A percentile compares a stretch with the other conserved stretches of the same genome.
Evolutionary conservation across 2,329 filamentous ascomycete genomes (phyloP).

Genomic region (Alternaria brassicae): DNA sequence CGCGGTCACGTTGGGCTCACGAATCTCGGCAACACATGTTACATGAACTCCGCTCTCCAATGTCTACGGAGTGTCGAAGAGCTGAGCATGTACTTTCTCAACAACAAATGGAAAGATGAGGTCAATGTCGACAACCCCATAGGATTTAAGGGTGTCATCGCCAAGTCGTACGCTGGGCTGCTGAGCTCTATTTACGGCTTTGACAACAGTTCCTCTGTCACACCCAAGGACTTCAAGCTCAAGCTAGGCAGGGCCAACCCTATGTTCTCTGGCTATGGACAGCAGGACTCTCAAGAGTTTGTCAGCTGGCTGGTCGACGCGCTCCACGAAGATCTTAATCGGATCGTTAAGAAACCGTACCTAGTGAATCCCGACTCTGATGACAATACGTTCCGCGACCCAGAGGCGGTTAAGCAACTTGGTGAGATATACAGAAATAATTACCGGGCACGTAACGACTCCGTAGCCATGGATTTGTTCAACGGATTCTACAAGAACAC

Average conservation of each 20-base stretch:
- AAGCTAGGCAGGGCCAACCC: conserved; percentile 81
- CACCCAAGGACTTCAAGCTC: conserved; percentile 81
- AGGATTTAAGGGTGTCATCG: conserved; percentile 84
- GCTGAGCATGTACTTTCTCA: conserved; percentile 87
- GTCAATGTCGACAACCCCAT: conserved; percentile 86
- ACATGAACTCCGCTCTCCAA: conserved; percentile 98
- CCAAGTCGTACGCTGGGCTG: conserved; percentile 80
- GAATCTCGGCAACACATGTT: conserved; percentile 97
- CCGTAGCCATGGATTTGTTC: conserved; percentile 93
- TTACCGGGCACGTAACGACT: conserved; percentile 90
- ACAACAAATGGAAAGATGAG: conserved; percentile 72
- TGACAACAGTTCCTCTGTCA: conserved; percentile 69
- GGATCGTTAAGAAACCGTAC: conserved; percentile 94
- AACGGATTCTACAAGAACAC: conserved; percentile 98
- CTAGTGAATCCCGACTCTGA: conserved; percentile 98
- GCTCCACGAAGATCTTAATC: conserved; percentile 92
- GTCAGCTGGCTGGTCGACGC: conserved; percentile 93
- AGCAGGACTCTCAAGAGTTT: conserved; percentile 98
- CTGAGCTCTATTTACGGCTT: conserved; percentile 80
- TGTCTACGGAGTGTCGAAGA: conserved; percentile 94
- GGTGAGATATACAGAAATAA: conserved; percentile 91
- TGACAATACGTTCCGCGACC: conserved; percentile 90
- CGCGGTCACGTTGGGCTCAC: conserved; percentile 81
- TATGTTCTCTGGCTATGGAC: conserved; percentile 90
- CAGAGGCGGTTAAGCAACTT: conserved; percentile 79